phyloP scores from a whole-genome alignment of 192 early-diverging fungal species.

The Umbelopsis ramanniana region DNA sequence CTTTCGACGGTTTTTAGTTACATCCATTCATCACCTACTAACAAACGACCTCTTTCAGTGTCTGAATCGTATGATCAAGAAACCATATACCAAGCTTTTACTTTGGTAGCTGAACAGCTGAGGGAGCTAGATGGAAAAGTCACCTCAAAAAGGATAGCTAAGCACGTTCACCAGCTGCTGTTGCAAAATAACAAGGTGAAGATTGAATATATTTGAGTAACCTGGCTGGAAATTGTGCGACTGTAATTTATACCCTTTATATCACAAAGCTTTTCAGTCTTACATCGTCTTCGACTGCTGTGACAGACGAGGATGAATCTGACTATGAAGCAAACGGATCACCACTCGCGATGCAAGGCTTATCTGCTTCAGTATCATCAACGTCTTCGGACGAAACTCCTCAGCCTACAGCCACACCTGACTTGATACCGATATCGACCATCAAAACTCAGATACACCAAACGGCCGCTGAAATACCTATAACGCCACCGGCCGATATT shows the following conservation, averaged over 20 bases:
- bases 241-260: constrained; percentile 1
- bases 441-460: neutral
- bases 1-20: neutral
- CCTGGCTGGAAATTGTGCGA: neutral
- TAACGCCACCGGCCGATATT: neutral
- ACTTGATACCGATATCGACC: neutral
- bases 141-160: neutral
- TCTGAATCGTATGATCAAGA: constrained; percentile 3
- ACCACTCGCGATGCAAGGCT: neutral
- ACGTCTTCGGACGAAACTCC: neutral
- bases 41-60: neutral
- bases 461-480: neutral
- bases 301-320: neutral
- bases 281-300: neutral
- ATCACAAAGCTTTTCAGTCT: neutral
- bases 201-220: neutral
- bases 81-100: constrained; percentile 8
- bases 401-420: neutral
- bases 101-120: neutral
- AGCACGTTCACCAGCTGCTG: constrained; percentile 6
- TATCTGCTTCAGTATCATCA: neutral
- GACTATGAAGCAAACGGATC: neutral
- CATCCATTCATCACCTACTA: neutral
- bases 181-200: constrained; percentile 12
- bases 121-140: constrained; percentile 4